phyloP scores from a whole-genome alignment of 2,329 filamentous ascomycete species.

The Sphaerulina musiva region DNA sequence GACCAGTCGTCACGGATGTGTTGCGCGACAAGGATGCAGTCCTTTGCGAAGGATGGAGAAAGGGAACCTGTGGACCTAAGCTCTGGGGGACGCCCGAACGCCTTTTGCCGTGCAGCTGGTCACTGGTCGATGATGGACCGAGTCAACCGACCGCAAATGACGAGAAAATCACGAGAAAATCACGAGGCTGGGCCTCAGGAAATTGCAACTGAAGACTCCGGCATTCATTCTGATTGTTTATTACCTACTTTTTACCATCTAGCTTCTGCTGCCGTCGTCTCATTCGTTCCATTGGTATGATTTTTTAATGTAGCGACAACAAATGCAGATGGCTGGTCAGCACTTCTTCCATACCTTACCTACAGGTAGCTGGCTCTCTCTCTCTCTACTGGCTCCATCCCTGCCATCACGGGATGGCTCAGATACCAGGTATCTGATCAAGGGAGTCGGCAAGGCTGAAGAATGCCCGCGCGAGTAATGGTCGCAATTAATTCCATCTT shows the following conservation, averaged over 20 bases:
- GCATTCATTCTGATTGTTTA: neutral
- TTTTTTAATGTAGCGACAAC: no score
- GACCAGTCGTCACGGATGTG: neutral
- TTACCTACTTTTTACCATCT: no score
- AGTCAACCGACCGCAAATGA: neutral
- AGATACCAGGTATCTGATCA: no score
- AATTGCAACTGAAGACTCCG: neutral
- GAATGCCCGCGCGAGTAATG: neutral
- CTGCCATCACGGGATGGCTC: neutral
- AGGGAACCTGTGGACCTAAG: neutral
- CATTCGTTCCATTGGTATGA: no score
- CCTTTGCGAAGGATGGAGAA: neutral
- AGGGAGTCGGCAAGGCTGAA: neutral
- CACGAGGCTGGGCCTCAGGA: neutral
- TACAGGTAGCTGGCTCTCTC: no score
- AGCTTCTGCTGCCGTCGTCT: no score
- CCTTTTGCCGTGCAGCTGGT: neutral
- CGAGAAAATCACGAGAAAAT: neutral
- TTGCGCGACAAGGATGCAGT: neutral
- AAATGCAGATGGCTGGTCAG: neutral
- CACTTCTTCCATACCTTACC: neutral
- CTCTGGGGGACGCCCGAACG: neutral
- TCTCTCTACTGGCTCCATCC: neutral
- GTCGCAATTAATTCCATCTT: neutral
- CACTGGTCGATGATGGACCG: neutral